Evolutionary conservation across 2,329 filamentous ascomycete species (phyloP).

Genomic region (Colletotrichum zoysiae): DNA sequence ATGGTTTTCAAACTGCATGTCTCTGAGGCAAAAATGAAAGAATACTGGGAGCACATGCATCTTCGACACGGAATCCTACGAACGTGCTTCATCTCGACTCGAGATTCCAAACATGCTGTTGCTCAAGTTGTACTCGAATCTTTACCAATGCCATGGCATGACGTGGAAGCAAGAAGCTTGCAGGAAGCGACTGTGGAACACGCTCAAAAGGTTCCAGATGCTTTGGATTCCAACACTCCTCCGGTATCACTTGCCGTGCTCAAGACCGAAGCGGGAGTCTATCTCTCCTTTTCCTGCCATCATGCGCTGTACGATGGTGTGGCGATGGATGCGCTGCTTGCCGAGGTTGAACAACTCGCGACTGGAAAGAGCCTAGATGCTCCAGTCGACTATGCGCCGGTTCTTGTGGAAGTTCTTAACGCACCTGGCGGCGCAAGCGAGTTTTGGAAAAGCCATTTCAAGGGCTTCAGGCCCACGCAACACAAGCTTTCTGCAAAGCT

Average conservation of each 20-base stretch:
- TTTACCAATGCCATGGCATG: slow-evolving; percentile 57
- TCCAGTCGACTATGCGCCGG: slow-evolving; percentile 70
- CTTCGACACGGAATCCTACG: slow-evolving; percentile 80
- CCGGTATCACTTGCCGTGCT: slow-evolving; percentile 62
- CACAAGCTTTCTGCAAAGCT: slow-evolving; percentile 2
- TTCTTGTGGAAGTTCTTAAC: slow-evolving; percentile 70
- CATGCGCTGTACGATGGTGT: slow-evolving; percentile 91
- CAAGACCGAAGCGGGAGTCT: slow-evolving; percentile 46
- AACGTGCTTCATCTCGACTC: slow-evolving; percentile 79
- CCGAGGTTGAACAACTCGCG: slow-evolving; percentile 76
- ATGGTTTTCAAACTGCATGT: slow-evolving; percentile 72
- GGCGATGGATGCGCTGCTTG: slow-evolving; percentile 76
- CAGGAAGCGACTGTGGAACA: slow-evolving; percentile 56
- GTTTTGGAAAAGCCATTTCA: slow-evolving; percentile 76
- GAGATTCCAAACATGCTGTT: slow-evolving; percentile 71
- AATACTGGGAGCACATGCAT: slow-evolving; percentile 73
- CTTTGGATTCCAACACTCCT: slow-evolving; percentile 59
- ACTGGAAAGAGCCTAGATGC: slow-evolving; percentile 59
- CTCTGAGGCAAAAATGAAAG: slow-evolving; percentile 62
- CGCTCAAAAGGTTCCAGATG: slow-evolving; percentile 52
- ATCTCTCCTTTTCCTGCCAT: slow-evolving; percentile 70
- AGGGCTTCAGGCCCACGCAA: slow-evolving; percentile 57
- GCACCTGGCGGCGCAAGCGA: slow-evolving; percentile 62
- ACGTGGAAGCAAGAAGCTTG: slow-evolving; percentile 50
- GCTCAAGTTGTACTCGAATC: slow-evolving; percentile 76